These are phyloP conservation scores for Alternaria rosae DNA, from an alignment of 2,329 filamentous ascomycete species.

Conservation along the genomic window DNA sequence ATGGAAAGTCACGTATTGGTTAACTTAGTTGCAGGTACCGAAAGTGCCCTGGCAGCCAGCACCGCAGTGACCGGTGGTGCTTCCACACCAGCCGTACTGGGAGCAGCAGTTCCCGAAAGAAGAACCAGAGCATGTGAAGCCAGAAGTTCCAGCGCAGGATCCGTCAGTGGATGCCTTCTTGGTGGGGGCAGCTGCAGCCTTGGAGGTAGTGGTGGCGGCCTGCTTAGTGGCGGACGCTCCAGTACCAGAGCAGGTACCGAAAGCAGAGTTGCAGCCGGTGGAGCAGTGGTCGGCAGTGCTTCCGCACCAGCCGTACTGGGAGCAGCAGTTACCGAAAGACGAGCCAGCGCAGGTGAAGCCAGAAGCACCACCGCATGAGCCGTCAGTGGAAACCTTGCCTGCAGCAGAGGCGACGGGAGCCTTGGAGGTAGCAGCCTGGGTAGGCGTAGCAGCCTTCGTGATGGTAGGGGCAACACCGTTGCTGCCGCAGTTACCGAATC, in stretches of 20 bases:
- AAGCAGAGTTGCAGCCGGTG: constrained; percentile 43
- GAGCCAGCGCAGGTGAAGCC: constrained; percentile 53
- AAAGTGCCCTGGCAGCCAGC: constrained; percentile 43
- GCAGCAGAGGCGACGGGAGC: constrained; percentile 9
- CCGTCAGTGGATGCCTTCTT: constrained; percentile 37
- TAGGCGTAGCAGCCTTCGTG: neutral
- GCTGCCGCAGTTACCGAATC: constrained; percentile 36
- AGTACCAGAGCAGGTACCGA: constrained; percentile 37
- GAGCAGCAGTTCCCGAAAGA: constrained; percentile 57
- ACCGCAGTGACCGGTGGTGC: constrained; percentile 37
- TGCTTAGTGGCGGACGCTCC: constrained; percentile 6
- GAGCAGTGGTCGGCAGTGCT: constrained; percentile 38
- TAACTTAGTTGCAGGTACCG: constrained; percentile 37
- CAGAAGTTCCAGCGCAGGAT: constrained; percentile 31
- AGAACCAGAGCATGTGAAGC: constrained; percentile 53
- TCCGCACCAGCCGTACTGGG: constrained; percentile 51
- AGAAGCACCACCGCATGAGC: constrained; percentile 27
- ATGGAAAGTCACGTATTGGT: neutral
- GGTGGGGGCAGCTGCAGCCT: constrained; percentile 14
- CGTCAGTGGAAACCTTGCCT: constrained; percentile 30
- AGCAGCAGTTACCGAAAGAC: constrained; percentile 57
- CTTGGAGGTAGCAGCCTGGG: constrained; percentile 4
- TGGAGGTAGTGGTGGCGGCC: neutral
- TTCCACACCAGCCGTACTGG: constrained; percentile 52
- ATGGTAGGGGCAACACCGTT: constrained; percentile 10